Evolutionary conservation across 2,329 filamentous ascomycete genomes (phyloP).

Genomic region (Pseudogymnoascus sp.): DNA sequence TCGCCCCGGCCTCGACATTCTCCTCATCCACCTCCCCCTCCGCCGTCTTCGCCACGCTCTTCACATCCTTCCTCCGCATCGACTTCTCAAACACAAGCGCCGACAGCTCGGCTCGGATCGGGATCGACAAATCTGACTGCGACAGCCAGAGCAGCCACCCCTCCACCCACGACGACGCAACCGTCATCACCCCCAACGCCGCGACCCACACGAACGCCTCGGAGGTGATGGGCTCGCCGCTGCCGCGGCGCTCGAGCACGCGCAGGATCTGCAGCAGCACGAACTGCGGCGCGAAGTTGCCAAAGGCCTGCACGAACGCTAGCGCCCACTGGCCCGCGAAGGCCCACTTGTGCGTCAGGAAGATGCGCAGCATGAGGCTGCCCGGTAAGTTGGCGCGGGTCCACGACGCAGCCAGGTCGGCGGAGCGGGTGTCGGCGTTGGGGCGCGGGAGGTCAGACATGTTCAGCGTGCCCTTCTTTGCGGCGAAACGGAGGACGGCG

Average conservation of each 20-base stretch:
- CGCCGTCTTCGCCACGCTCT: conserved; percentile 47
- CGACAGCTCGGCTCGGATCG: conserved; percentile 62
- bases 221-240: conserved; percentile 38
- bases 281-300: conserved; percentile 63
- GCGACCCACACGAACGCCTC: conserved; percentile 63
- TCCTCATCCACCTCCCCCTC: conserved; percentile 27
- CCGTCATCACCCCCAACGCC: conserved; percentile 52
- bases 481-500: conserved; percentile 46
- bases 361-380: conserved; percentile 53
- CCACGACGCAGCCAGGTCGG: conserved; percentile 45
- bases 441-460: conserved; percentile 56
- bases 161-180: conserved; percentile 51
- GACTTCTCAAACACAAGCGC: conserved; percentile 71
- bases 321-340: conserved; percentile 54
- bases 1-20: conserved; percentile 22
- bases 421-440: conserved; percentile 46
- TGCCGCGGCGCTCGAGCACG: conserved; percentile 50
- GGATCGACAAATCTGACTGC: conserved; percentile 55
- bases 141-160: conserved; percentile 61
- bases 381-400: conserved; percentile 38
- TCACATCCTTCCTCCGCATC: conserved; percentile 70
- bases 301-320: conserved; percentile 37
- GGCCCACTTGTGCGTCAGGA: conserved; percentile 48
- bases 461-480: conserved; percentile 52
- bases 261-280: conserved; percentile 59